Conservation (phyloP, 805 yeast genomes). For the Peterozyma xylosa region DNA sequence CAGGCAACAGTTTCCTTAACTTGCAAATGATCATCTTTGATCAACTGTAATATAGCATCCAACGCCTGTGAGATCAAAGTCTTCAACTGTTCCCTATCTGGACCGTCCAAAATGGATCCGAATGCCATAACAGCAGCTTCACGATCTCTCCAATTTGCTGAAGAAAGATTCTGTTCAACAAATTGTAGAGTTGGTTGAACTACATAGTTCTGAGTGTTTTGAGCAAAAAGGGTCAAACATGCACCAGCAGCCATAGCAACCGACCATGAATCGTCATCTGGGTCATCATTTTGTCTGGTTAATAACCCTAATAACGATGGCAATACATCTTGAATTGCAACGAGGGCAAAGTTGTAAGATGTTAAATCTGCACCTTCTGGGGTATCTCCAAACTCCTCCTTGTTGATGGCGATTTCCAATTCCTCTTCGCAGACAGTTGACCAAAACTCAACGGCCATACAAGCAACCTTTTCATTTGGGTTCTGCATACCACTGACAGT, state of each 20-base stretch:
- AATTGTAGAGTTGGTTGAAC: slow-evolving; percentile 79
- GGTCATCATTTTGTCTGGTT: slow-evolving; percentile 86
- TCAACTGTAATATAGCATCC: slow-evolving; percentile 65
- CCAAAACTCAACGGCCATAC: slow-evolving; percentile 99
- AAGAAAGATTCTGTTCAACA: slow-evolving; percentile 65
- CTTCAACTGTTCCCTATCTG: slow-evolving; percentile 64
- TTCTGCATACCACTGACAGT: slow-evolving; percentile 92
- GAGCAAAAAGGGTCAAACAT: slow-evolving; percentile 90
- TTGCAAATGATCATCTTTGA: slow-evolving; percentile 68
- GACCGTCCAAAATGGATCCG: slow-evolving; percentile 95
- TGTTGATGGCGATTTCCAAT: slow-evolving; percentile 65
- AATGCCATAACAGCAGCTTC: slow-evolving; percentile 99
- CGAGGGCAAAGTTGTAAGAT: slow-evolving; percentile 75
- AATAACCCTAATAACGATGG: slow-evolving; percentile 78
- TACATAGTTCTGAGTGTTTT: slow-evolving; percentile 78
- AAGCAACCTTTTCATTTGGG: slow-evolving; percentile 74
- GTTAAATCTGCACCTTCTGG: slow-evolving; percentile 33
- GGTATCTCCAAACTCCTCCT: slow-evolving; percentile 51
- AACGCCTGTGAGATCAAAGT: slow-evolving; percentile 74
- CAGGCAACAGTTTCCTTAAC: slow-evolving; percentile 97
- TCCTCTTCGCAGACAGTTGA: slow-evolving; percentile 99
- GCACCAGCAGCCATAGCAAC: slow-evolving; percentile 99
- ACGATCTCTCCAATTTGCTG: slow-evolving; percentile 71
- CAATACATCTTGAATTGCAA: slow-evolving; percentile 76
- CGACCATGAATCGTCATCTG: slow-evolving; percentile 95